Percentiles rank a stretch among this genome's conserved stretches.
These are phyloP conservation scores for Parastagonospora nodorum DNA, from an alignment of 2,329 filamentous ascomycete species.

Conservation along the genomic window DNA sequence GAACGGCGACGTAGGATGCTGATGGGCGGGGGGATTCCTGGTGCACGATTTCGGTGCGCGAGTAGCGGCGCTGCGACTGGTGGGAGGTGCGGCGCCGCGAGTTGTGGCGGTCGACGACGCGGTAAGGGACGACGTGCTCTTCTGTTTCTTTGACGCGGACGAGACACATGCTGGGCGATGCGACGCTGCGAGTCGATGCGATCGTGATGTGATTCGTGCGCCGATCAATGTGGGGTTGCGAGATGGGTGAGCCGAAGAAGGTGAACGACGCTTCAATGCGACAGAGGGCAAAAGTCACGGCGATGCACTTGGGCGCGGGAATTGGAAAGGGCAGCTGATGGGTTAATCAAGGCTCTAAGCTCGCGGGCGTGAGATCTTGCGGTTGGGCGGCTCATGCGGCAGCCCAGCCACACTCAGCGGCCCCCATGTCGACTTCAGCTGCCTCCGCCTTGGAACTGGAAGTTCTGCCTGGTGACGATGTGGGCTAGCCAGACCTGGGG, in stretches of 20 bases:
- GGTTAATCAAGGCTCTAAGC: conserved; percentile 20
- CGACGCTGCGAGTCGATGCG: conserved; percentile 19
- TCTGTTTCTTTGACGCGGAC: conserved; percentile 53
- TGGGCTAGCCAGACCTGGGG: conserved; percentile 17
- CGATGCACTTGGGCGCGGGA: conserved; percentile 9
- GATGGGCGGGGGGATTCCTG: conserved; percentile 36
- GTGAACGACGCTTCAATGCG: conserved; percentile 2
- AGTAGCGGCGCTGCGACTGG: conserved; percentile 32
- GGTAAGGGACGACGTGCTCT: conserved; percentile 49
- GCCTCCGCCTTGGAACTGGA: conserved; percentile 33
- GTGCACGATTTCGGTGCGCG: conserved; percentile 40
- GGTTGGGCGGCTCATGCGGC: conserved; percentile 22
- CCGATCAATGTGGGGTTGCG: conserved; percentile 32
- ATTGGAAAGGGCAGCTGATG: conserved; percentile 19
- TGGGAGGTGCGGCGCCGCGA: conserved; percentile 34
- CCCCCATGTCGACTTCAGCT: conserved; percentile 28
- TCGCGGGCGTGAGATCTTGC: conserved; percentile 17
- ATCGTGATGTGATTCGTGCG: conserved; percentile 42
- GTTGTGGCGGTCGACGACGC: conserved; percentile 38
- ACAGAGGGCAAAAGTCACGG: not conserved
- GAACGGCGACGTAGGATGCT: conserved; percentile 38
- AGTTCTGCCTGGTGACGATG: conserved; percentile 23
- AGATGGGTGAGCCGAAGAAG: conserved; percentile 12
- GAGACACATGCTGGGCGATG: conserved; percentile 50
- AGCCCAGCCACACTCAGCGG: conserved; percentile 36